These are phyloP conservation scores for Yarrowia sp. DNA, from an alignment of 805 yeast genomes.

Conservation along the genomic window DNA sequence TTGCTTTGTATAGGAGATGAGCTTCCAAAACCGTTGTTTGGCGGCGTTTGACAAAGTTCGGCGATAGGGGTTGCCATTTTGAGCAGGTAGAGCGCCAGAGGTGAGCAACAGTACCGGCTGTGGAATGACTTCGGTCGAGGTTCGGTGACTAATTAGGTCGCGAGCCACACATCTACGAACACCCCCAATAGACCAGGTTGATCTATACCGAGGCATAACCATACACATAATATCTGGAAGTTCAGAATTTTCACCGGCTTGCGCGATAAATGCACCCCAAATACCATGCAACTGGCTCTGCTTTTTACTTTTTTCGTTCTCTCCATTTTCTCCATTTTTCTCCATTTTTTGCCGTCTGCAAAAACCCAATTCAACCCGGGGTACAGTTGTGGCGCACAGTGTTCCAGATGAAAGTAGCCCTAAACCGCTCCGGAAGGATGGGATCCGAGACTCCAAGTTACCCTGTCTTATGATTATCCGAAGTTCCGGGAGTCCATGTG, in stretches of 20 bases:
- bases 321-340: neutral
- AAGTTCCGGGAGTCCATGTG: conserved; percentile 2
- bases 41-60: conserved; percentile 4
- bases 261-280: conserved; percentile 4
- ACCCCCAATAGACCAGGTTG: neutral
- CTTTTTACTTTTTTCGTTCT: neutral
- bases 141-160: no score
- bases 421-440: conserved; percentile 22
- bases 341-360: neutral
- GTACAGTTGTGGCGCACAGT: conserved; percentile 1
- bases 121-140: no score
- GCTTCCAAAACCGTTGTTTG: neutral
- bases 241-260: neutral
- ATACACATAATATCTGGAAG: no score
- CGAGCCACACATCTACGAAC: no score
- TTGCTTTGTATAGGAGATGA: conserved; percentile 1
- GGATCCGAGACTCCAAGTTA: conserved; percentile 17
- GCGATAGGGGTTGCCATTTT: conserved; percentile 5
- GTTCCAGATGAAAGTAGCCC: conserved; percentile 1
- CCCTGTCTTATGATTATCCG: conserved; percentile 23
- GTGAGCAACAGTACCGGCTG: neutral
- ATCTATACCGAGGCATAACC: neutral
- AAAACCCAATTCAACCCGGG: conserved; percentile 20
- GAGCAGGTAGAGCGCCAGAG: neutral
- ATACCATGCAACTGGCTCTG: neutral